phyloP scores from a whole-genome alignment of 345 rosid species.

The Cardamine resedifolia region DNA sequence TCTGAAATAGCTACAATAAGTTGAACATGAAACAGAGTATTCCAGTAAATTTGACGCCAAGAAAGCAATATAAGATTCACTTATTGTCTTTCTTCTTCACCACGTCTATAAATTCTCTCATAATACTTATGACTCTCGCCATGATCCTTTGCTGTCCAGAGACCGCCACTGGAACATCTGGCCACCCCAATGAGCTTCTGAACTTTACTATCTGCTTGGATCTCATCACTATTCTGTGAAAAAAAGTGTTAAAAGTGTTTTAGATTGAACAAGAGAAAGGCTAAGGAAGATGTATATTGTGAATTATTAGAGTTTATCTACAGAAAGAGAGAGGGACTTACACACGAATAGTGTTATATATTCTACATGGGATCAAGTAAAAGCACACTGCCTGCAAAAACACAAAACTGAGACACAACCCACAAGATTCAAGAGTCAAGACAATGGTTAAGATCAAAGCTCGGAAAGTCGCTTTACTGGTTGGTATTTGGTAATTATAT shows the following conservation, averaged over 20 bases:
- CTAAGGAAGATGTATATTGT: background rate
- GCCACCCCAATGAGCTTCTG: slow-evolving; percentile 2
- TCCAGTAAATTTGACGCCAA: background rate
- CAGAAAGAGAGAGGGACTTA: background rate
- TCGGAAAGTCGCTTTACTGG: slow-evolving; percentile 16
- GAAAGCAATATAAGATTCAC: background rate
- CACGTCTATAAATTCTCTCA: background rate
- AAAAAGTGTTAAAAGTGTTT: background rate
- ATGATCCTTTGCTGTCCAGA: too few relatives aligned
- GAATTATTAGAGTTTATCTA: background rate
- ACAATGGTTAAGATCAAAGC: slow-evolving; percentile 5
- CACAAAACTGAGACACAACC: background rate
- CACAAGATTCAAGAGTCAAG: slow-evolving; percentile 5
- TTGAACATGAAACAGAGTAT: slow-evolving; percentile 2
- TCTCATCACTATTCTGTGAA: background rate
- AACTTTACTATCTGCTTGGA: background rate
- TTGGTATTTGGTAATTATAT: background rate
- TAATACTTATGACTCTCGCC: too few relatives aligned
- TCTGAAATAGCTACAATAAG: background rate
- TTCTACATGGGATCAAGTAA: background rate
- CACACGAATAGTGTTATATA: background rate
- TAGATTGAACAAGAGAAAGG: background rate
- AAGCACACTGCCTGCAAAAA: slow-evolving; percentile 13
- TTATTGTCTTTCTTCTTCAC: background rate
- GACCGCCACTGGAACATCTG: background rate